Evolutionary conservation across 176 grass and related monocot species (phyloP).

Genomic region (Bolboschoenus planiculmis): DNA sequence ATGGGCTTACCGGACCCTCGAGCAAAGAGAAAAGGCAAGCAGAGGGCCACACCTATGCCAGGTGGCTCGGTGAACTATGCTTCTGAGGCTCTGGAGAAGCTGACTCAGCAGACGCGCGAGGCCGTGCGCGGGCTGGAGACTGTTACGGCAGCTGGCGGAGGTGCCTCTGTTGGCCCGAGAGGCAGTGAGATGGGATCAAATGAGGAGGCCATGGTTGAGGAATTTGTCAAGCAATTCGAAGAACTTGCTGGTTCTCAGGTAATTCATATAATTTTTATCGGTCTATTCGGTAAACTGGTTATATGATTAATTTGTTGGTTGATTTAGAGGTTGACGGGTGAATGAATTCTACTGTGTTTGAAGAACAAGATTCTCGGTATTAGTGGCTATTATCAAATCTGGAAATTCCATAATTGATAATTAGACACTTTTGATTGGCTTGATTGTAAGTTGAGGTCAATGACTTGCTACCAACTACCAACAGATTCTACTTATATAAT

Average conservation of each 20-base stretch:
- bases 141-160: constrained; percentile 32
- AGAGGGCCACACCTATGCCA: constrained; percentile 13
- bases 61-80: constrained; percentile 40
- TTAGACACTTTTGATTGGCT: neutral
- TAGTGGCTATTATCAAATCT: neutral
- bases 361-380: neutral
- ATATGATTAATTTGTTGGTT: neutral
- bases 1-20: constrained; percentile 69
- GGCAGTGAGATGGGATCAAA: constrained; percentile 29
- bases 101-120: constrained; percentile 80
- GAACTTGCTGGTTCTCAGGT: constrained; percentile 85
- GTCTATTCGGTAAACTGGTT: neutral
- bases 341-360: neutral
- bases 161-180: neutral
- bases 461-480: neutral
- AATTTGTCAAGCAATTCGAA: constrained; percentile 99
- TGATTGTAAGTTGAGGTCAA: neutral
- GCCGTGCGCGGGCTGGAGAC: constrained; percentile 79
- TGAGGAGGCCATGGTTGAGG: constrained; percentile 83
- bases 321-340: neutral
- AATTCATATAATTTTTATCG: constrained; percentile 1
- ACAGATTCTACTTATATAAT: neutral
- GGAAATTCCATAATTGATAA: neutral
- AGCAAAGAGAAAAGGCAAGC: constrained; percentile 50
- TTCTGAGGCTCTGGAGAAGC: constrained; percentile 85